Evolutionary conservation across 192 early-diverging fungal species (phyloP).

Genomic region (Podila verticillata): DNA sequence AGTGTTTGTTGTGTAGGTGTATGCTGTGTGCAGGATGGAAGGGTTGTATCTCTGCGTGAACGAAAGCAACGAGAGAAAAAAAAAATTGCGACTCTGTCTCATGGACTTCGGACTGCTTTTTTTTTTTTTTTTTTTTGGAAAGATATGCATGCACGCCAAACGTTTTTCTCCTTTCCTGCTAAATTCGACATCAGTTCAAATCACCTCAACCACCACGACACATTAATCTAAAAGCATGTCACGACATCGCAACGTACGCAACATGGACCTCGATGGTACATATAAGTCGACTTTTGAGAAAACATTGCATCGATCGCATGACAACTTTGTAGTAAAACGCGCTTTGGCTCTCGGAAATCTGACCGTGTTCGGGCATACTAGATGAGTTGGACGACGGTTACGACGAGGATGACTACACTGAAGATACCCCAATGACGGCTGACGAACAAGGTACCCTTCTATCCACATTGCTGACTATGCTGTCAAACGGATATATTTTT

Average conservation of each 20-base stretch:
- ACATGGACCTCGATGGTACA: slow-evolving; percentile 61
- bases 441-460: slow-evolving; percentile 29
- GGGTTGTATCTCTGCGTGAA: not conserved
- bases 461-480: not conserved
- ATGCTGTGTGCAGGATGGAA: not conserved
- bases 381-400: slow-evolving; percentile 54
- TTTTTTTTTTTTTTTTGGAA: slow-evolving; percentile 1
- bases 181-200: not conserved
- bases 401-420: slow-evolving; percentile 50
- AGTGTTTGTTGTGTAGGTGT: not conserved
- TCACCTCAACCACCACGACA: not conserved
- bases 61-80: not conserved
- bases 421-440: slow-evolving; percentile 40
- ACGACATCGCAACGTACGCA: slow-evolving; percentile 61
- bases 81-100: not conserved
- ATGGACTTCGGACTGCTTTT: not conserved
- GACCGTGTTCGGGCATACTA: slow-evolving; percentile 12
- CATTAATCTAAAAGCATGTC: slow-evolving; percentile 49
- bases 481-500: too few species aligned
- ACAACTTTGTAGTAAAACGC: not conserved
- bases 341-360: not conserved
- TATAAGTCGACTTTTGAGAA: not conserved
- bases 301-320: not conserved
- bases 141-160: too few species aligned
- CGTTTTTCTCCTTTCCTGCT: slow-evolving; percentile 1